phyloP scores from a whole-genome alignment of 1,139 yeast genomes.

The Taphrina wiesneri region DNA sequence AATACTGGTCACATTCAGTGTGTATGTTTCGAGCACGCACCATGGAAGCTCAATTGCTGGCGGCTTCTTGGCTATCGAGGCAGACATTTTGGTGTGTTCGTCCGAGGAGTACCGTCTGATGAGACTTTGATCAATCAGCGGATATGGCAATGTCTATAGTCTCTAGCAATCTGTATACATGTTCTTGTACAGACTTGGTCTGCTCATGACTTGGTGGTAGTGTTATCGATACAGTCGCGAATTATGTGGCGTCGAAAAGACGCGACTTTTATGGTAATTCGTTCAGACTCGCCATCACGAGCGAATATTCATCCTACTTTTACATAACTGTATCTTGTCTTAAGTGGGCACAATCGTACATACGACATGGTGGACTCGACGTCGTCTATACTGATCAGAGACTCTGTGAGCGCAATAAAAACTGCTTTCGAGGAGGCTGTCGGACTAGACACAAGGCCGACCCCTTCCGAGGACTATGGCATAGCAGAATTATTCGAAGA shows the following conservation, averaged over 20 bases:
- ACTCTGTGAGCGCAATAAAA: constrained; percentile 2
- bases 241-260: constrained; percentile 1
- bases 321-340: too few species aligned
- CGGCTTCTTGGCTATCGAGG: constrained; percentile 9
- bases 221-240: constrained; percentile 11
- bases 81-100: constrained; percentile 15
- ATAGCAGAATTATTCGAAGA: constrained; percentile 19
- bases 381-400: constrained; percentile 10
- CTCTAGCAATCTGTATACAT: too few species aligned
- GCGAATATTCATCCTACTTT: too few species aligned
- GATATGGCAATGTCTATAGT: too few species aligned
- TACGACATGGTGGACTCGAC: constrained; percentile 20
- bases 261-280: constrained; percentile 4
- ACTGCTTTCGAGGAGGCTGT: constrained; percentile 15
- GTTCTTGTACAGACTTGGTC: neutral
- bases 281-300: neutral
- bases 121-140: too few species aligned
- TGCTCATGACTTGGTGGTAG: neutral
- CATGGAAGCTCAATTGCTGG: constrained; percentile 35
- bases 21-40: neutral
- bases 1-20: neutral
- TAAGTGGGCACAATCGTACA: neutral
- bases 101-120: too few species aligned
- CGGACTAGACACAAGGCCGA: neutral
- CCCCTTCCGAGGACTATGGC: constrained; percentile 26